Evolutionary conservation across 352 stramenopile genomes (phyloP).

Genomic region (Pythium graminicola): DNA sequence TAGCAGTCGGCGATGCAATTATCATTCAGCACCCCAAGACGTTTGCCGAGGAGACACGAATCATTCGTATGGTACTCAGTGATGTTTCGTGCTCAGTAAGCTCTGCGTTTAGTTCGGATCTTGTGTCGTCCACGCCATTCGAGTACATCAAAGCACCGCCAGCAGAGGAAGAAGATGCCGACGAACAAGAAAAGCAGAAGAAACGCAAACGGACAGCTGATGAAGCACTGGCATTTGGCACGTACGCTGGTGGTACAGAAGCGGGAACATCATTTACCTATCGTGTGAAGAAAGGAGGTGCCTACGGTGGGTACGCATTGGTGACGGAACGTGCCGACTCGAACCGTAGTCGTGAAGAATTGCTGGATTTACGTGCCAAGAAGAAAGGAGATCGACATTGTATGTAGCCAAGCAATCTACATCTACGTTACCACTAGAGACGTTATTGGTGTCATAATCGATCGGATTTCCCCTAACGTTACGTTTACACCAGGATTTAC

Average conservation of each 20-base stretch:
- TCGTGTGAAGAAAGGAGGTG: conserved; percentile 76
- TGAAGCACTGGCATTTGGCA: conserved; percentile 73
- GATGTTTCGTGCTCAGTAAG: conserved; percentile 82
- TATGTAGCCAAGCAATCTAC: too few relatives aligned
- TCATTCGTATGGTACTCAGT: conserved; percentile 87
- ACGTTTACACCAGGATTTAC: too few relatives aligned
- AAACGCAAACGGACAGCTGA: conserved; percentile 50
- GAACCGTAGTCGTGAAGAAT: conserved; percentile 70
- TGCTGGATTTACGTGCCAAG: conserved; percentile 80
- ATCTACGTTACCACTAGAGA: too few relatives aligned
- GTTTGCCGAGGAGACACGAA: conserved; percentile 80
- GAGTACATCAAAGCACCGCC: conserved; percentile 83
- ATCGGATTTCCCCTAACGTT: too few relatives aligned
- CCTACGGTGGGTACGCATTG: conserved; percentile 81
- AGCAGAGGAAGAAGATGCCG: conserved; percentile 41
- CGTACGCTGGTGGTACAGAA: conserved; percentile 80
- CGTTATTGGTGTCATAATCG: too few relatives aligned
- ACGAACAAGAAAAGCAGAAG: conserved; percentile 37
- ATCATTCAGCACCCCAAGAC: conserved; percentile 86
- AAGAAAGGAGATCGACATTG: conserved; percentile 86
- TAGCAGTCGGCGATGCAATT: conserved; percentile 77
- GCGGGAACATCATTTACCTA: conserved; percentile 68
- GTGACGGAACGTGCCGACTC: conserved; percentile 69
- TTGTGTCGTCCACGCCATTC: conserved; percentile 86
- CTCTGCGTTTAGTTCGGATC: conserved; percentile 82